Conservation (phyloP, 2,329 filamentous ascomycete species). For the Huntiella omanensis region DNA sequence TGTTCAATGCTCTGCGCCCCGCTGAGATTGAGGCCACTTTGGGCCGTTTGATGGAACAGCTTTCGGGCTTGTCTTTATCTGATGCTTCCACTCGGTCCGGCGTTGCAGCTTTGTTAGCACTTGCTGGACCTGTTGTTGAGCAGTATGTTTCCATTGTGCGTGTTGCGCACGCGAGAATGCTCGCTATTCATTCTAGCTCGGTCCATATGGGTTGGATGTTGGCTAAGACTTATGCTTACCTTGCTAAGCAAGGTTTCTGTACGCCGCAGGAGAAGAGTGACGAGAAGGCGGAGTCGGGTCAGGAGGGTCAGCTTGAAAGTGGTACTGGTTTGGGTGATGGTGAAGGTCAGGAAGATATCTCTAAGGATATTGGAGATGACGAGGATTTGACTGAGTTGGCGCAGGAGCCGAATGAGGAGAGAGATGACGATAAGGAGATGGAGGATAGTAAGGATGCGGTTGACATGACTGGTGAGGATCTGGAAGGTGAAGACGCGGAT, state of each 20-base stretch:
- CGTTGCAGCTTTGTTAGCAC: slow-evolving; percentile 28
- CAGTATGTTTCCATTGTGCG: slow-evolving; percentile 50
- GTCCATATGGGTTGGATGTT: slow-evolving; percentile 60
- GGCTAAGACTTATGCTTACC: slow-evolving; percentile 56
- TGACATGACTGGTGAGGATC: slow-evolving; percentile 81
- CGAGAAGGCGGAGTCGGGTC: slow-evolving; percentile 49
- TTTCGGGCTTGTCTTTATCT: neutral
- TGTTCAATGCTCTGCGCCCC: slow-evolving; percentile 9
- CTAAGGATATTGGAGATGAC: slow-evolving; percentile 85
- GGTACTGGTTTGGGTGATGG: slow-evolving; percentile 91
- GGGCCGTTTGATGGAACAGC: slow-evolving; percentile 21
- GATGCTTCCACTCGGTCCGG: neutral
- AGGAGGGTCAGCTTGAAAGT: slow-evolving; percentile 66
- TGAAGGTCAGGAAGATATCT: slow-evolving; percentile 91
- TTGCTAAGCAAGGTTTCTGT: slow-evolving; percentile 78
- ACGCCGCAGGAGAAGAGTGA: slow-evolving; percentile 66
- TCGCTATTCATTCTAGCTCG: slow-evolving; percentile 47
- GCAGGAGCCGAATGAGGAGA: slow-evolving; percentile 56
- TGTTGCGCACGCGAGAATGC: slow-evolving; percentile 37
- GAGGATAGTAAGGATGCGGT: slow-evolving; percentile 70
- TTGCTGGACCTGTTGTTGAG: slow-evolving; percentile 50
- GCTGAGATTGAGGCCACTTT: slow-evolving; percentile 17
- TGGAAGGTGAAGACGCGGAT: slow-evolving; percentile 65
- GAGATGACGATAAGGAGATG: slow-evolving; percentile 42
- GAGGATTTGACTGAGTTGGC: slow-evolving; percentile 86